phyloP scores from a whole-genome alignment of 129 eudicot genomes.

The Mikania micrantha region DNA sequence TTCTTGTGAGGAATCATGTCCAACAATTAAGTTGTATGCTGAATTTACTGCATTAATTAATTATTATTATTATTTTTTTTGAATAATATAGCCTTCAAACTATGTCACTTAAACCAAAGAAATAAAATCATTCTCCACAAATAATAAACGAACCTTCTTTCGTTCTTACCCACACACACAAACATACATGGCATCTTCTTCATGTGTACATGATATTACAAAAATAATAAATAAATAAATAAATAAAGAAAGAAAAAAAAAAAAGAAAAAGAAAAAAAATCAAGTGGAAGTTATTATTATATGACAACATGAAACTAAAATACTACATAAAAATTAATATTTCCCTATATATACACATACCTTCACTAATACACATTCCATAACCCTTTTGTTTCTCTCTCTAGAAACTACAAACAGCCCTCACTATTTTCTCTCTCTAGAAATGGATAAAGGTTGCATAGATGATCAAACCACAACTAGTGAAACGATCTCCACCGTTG shows the following conservation, averaged over 20 bases:
- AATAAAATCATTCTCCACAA: neutral
- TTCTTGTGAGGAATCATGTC: too few species aligned
- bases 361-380: constrained; percentile 13
- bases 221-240: too few species aligned
- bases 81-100: neutral
- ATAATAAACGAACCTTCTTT: constrained; percentile 54
- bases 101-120: neutral
- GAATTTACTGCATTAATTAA: too few species aligned
- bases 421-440: neutral
- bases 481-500: constrained; percentile 31
- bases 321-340: neutral
- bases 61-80: too few species aligned
- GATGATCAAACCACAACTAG: constrained; percentile 52
- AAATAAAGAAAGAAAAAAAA: too few species aligned
- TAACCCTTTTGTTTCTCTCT: constrained; percentile 14
- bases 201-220: neutral
- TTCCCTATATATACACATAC: constrained; percentile 46
- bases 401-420: neutral
- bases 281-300: constrained; percentile 32
- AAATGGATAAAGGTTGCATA: constrained; percentile 50
- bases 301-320: constrained; percentile 25
- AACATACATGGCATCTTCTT: constrained; percentile 20
- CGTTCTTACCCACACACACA: constrained; percentile 41
- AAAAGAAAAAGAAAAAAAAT: neutral
- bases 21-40: too few species aligned